phyloP scores from a whole-genome alignment of 2,329 filamentous ascomycete genomes.

The Colletotrichum sp. region DNA sequence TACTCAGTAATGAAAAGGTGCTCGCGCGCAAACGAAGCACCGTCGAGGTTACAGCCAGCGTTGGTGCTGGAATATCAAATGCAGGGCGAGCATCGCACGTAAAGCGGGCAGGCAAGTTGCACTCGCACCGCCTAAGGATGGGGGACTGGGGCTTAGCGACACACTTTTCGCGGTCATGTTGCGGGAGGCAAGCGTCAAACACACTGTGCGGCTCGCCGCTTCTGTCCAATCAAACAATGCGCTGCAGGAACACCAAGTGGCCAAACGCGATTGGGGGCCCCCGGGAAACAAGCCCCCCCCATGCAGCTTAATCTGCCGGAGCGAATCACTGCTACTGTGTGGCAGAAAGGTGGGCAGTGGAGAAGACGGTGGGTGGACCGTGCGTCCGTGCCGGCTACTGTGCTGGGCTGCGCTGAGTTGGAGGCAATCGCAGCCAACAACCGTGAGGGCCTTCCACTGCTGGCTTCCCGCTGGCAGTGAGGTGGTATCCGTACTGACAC shows the following conservation, averaged over 20 bases:
- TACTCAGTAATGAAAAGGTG: background rate
- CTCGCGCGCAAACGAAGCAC: background rate
- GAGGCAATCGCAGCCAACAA: background rate
- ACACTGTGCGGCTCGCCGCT: slow-evolving; percentile 16
- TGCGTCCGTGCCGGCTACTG: background rate
- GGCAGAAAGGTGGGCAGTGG: background rate
- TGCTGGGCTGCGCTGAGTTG: background rate
- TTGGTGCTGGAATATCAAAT: background rate
- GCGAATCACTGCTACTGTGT: slow-evolving; percentile 8
- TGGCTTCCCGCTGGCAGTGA: background rate
- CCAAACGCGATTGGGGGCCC: background rate
- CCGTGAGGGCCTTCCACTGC: background rate
- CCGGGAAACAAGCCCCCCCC: background rate
- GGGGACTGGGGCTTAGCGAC: background rate
- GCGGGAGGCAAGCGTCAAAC: background rate
- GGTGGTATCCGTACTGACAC: background rate
- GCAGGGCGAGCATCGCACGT: background rate
- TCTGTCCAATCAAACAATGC: slow-evolving; percentile 9
- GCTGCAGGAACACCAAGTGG: background rate
- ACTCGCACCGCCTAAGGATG: background rate
- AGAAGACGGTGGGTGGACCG: background rate
- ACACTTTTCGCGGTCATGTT: background rate
- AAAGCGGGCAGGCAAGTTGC: background rate
- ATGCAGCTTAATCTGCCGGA: slow-evolving; percentile 11
- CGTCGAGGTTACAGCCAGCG: background rate